phyloP scores from a whole-genome alignment of 2,329 filamentous ascomycete genomes.

The Diaporthe nobilis region DNA sequence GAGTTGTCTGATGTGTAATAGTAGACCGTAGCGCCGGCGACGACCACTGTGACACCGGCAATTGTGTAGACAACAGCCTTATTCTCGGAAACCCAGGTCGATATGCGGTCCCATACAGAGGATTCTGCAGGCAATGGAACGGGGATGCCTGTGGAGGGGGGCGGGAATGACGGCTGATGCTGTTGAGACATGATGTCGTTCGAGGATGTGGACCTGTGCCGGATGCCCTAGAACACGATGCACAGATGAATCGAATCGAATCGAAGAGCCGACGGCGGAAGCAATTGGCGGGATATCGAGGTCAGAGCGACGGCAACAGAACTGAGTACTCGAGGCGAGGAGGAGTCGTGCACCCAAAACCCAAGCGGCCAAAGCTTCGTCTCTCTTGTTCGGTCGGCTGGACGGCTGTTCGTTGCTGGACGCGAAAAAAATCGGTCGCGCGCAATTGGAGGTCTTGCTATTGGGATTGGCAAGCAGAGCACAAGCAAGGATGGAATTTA shows the following conservation, averaged over 20 bases:
- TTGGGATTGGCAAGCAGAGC: constrained; percentile 31
- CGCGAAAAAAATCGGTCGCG: constrained; percentile 41
- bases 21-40: constrained; percentile 90
- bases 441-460: constrained; percentile 35
- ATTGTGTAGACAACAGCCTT: constrained; percentile 97
- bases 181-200: constrained; percentile 55
- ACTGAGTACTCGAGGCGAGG: constrained; percentile 19
- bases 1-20: constrained; percentile 84
- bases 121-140: constrained; percentile 70
- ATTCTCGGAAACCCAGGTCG: constrained; percentile 94
- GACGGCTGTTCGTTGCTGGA: constrained; percentile 21
- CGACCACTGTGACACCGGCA: constrained; percentile 90
- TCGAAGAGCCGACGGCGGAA: constrained; percentile 12
- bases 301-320: constrained; percentile 14
- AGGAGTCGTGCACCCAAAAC: constrained; percentile 11
- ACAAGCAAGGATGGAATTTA: constrained; percentile 34
- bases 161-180: constrained; percentile 55
- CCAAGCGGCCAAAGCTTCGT: constrained; percentile 28
- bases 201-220: constrained; percentile 8
- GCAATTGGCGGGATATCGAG: constrained; percentile 25
- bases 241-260: constrained; percentile 18
- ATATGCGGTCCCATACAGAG: constrained; percentile 89
- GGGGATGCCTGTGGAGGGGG: constrained; percentile 61
- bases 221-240: constrained; percentile 19
- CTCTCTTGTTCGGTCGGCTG: constrained; percentile 16